Evolutionary conservation across 352 stramenopile genomes (phyloP).

Genomic region (Halophytophthora polymorphica): DNA sequence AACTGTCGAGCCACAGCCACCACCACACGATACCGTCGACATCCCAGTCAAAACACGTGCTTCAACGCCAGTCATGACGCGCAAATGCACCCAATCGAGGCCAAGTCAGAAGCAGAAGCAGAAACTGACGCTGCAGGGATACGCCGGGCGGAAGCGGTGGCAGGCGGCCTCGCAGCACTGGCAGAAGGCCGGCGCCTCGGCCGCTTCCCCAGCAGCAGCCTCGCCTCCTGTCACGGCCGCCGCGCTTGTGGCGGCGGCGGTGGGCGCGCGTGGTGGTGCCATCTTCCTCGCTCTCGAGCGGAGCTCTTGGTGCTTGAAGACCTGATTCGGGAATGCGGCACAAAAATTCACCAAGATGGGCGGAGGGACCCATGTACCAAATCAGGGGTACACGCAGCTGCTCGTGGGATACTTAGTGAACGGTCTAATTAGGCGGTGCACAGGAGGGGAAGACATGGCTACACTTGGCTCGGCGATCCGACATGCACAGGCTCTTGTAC

Average conservation of each 20-base stretch:
- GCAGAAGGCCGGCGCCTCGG: slow-evolving; percentile 19
- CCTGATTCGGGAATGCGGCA: slow-evolving; percentile 17
- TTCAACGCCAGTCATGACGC: background rate
- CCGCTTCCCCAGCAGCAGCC: slow-evolving; percentile 1
- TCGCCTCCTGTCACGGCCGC: too few species aligned
- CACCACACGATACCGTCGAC: slow-evolving; percentile 1
- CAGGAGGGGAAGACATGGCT: background rate
- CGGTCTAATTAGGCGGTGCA: background rate
- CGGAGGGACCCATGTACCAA: slow-evolving; percentile 1
- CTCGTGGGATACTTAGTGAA: background rate
- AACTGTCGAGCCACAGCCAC: slow-evolving; percentile 24
- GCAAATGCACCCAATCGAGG: background rate
- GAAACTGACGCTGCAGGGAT: slow-evolving; percentile 36
- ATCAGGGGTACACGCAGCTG: slow-evolving; percentile 7
- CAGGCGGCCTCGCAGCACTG: slow-evolving; percentile 42
- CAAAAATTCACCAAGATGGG: slow-evolving; percentile 6
- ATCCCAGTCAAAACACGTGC: slow-evolving; percentile 3
- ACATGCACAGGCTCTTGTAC: too few species aligned
- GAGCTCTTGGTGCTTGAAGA: too few species aligned
- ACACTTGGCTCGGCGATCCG: slow-evolving; percentile 17
- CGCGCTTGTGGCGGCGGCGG: background rate
- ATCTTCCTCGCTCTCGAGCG: too few species aligned
- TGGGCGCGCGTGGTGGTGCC: background rate
- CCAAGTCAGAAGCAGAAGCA: slow-evolving; percentile 5
- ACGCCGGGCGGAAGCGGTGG: slow-evolving; percentile 35